Evolutionary conservation across 1,284 basidiomycete species (phyloP), one percentile per base, ranked within the genome.

Genomic region (Trichosporon sp.): DNA sequence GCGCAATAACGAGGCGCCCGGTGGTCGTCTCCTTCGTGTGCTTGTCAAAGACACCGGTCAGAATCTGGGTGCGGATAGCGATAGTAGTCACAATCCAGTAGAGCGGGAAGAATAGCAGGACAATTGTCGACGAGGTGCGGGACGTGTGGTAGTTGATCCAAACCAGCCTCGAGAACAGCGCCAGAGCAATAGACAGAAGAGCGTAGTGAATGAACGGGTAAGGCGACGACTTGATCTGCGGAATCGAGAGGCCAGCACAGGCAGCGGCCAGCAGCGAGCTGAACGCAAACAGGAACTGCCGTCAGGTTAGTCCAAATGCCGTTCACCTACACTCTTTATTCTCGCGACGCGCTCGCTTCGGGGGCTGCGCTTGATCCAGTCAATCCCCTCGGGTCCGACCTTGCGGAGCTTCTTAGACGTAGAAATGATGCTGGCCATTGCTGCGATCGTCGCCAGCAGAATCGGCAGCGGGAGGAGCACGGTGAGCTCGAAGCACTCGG

Each of bases 51-150:
- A 74, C 70, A 4, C 79, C 80, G 11, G 77, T 76, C 65, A 80
- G 70, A 34, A 87, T 75, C 53, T 85, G 77, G 0, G 92, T 92
- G 3, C 92, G 87, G 0, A 89, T 84, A 86, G 90, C 89, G 27
- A 93, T 79, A 3, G 84, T 76, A 0, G 88, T 77, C 0, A 85
- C 84, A 23, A 87, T 32, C 11, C 88, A 68, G 75, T 94, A 92
- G 3, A 87, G 65, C 0, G 94, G 91, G 90, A 92, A 96, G 82
- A 93, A 95, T 65, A 96, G 83, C 25, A 98, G 87, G 31, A 95
- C 83, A 25, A 89, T 80, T 0, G 91, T 87, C 0, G 93, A 95
- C 0, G 94, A 91, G 9, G 87, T 87, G 15, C 89, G 87, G 0
- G 89, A 88, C n/a, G 90, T 89, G 47, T 88, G 88, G 80, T 97